A percentile compares a stretch with the other conserved stretches of the same genome.
These are phyloP conservation scores for Blastobotrys mokoenaii DNA, from an alignment of 805 yeast species.

Conservation along the genomic window DNA sequence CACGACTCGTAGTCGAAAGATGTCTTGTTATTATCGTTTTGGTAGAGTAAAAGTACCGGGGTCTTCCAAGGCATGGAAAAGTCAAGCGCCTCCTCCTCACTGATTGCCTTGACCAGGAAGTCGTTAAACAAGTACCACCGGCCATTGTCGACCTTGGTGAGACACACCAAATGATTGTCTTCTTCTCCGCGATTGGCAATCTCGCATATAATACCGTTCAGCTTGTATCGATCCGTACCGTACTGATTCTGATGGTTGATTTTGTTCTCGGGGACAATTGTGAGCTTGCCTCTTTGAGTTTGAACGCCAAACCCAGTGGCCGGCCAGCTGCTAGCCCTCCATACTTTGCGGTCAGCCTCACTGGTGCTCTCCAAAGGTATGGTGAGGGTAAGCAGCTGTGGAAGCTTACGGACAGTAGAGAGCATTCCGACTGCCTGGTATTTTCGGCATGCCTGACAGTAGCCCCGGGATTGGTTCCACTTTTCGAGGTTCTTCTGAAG, in stretches of 20 bases:
- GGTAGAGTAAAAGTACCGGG: slow-evolving; percentile 65
- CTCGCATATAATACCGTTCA: slow-evolving; percentile 31
- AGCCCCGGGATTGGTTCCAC: slow-evolving; percentile 36
- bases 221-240: slow-evolving; percentile 19
- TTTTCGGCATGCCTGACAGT: slow-evolving; percentile 44
- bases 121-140: slow-evolving; percentile 86
- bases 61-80: slow-evolving; percentile 72
- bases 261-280: slow-evolving; percentile 1
- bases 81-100: slow-evolving; percentile 71
- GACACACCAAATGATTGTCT: slow-evolving; percentile 30
- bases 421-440: slow-evolving; percentile 49
- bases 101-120: slow-evolving; percentile 70
- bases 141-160: slow-evolving; percentile 20
- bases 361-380: slow-evolving; percentile 6
- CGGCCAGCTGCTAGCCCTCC: slow-evolving; percentile 14
- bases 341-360: slow-evolving; percentile 6
- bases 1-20: slow-evolving; percentile 41
- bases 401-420: slow-evolving; percentile 22
- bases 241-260: neutral
- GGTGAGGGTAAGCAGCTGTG: slow-evolving; percentile 12
- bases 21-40: slow-evolving; percentile 28
- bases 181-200: slow-evolving; percentile 20
- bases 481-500: slow-evolving; percentile 20
- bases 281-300: slow-evolving; percentile 6
- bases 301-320: slow-evolving; percentile 8